A percentile compares a stretch with the other conserved stretches of the same genome.
Evolutionary conservation across 805 yeast species (phyloP).

Genomic region (Candida adriatica): DNA sequence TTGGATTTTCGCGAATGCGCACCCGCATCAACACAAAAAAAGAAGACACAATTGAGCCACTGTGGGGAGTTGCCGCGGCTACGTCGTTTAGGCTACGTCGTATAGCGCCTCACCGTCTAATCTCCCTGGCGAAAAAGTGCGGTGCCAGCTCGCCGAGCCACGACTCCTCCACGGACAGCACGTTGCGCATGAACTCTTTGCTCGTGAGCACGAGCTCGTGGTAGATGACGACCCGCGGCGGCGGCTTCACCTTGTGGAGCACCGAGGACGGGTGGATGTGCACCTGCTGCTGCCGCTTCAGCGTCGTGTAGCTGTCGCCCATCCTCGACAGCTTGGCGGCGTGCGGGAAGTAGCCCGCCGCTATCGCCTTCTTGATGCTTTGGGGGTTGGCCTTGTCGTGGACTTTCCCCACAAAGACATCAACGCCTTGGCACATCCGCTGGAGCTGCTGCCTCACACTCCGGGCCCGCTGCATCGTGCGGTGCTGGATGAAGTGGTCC

Average conservation of each 20-base stretch:
- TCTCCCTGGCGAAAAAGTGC: slow-evolving; percentile 29
- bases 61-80: too few relatives aligned
- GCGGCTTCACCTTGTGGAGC: slow-evolving; percentile 57
- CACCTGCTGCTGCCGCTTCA: slow-evolving; percentile 66
- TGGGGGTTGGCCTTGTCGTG: slow-evolving; percentile 27
- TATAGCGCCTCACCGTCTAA: too few relatives aligned
- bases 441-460: slow-evolving; percentile 68
- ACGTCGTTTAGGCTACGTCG: slow-evolving; percentile 11
- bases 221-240: slow-evolving; percentile 67
- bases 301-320: slow-evolving; percentile 58
- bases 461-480: slow-evolving; percentile 59
- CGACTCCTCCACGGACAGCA: slow-evolving; percentile 61
- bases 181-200: slow-evolving; percentile 82
- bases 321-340: slow-evolving; percentile 80
- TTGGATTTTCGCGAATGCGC: too few relatives aligned
- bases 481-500: slow-evolving; percentile 74
- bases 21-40: too few relatives aligned
- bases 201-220: slow-evolving; percentile 81
- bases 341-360: slow-evolving; percentile 94
- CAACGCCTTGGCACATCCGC: slow-evolving; percentile 49
- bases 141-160: slow-evolving; percentile 78
- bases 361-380: slow-evolving; percentile 68
- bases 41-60: too few relatives aligned
- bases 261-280: slow-evolving; percentile 83
- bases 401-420: slow-evolving; percentile 32